Base-by-base conservation (phyloP, 2,329 filamentous ascomycete genomes). In the Pseudogymnoascus sp. region DNA sequence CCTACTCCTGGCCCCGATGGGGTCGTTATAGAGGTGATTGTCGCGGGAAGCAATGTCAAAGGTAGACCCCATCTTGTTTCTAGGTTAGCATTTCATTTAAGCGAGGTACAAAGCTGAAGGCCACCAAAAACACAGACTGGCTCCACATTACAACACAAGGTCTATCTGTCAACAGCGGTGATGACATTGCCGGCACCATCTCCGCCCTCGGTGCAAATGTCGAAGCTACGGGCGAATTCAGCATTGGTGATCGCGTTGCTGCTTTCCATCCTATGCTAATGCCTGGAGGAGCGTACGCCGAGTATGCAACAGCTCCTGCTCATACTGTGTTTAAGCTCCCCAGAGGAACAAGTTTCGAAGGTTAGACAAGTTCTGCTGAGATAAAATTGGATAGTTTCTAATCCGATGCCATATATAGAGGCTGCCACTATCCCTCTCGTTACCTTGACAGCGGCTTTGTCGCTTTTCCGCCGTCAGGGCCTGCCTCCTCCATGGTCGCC, bases 281-380 rank as follows among this genome's bases (percentile, higher is more conserved):
- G 0, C 75, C 78, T 0, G 69, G 77, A 36, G 85, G 85, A 2
- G 79, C 76, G 6, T 88, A 80, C 64, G 85, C 84, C 3, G 84
- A 87, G 68, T 88, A 87, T 66, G 81, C 83, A 2, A 72, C 87
- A 9, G 79, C 80, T 30, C 72, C 71, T 60, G 69, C 72, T 11
- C 62, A 66, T 58, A 63, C 63, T 3, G 80, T 80, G 66, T 30
- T 30, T 30, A 30, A 30, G 28, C 52, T 23, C 19, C 22, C 36
- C n/a, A 35, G 14, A 19, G 19, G 14, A 23, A 23, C 19, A 55
- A 14, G 45, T n/a, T 25, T n/a, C 62, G 70, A 71, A 66, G 70
- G 22, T 36, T 68, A 19, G 22, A 64, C 64, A 14, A 38, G 7
- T 73, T 85, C 16, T 80, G 83, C 0, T 64, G 74, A 33, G 71